Conservation (phyloP, 345 rosid genomes). For the Reutealis trisperma region DNA sequence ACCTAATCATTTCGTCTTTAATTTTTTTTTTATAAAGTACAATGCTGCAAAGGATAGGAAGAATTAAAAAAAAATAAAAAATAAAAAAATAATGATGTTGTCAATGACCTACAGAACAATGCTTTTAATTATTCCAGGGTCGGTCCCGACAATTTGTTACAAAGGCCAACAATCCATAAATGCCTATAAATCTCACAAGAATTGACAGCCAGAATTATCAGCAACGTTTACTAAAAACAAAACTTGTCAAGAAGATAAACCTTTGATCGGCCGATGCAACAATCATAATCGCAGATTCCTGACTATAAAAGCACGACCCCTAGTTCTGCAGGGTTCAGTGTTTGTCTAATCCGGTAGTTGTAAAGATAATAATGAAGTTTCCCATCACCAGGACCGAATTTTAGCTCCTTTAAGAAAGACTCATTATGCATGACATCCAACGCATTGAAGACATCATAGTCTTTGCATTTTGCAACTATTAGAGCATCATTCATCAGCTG, state of each 20-base stretch:
- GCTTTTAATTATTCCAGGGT: background rate
- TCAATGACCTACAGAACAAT: too few relatives aligned
- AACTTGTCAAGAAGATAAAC: background rate
- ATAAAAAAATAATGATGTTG: background rate
- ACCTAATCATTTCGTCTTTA: too few relatives aligned
- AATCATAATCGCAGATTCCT: background rate
- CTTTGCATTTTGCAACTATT: conserved; percentile 74
- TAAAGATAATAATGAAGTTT: conserved; percentile 87
- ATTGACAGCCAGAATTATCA: background rate
- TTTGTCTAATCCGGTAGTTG: conserved; percentile 58
- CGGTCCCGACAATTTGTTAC: background rate
- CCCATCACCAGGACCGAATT: conserved; percentile 90
- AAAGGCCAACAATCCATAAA: background rate
- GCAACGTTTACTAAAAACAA: background rate
- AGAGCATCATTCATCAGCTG: conserved; percentile 88
- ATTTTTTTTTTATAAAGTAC: too few relatives aligned
- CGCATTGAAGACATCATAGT: conserved; percentile 80
- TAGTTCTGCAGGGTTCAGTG: conserved; percentile 71
- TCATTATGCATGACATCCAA: conserved; percentile 88
- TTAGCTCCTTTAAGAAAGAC: conserved; percentile 73
- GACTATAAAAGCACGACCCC: conserved; percentile 76
- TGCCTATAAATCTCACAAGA: background rate
- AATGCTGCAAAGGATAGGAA: too few relatives aligned
- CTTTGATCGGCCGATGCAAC: background rate
- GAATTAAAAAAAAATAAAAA: background rate